These are phyloP conservation scores for Leccinum truebloodii DNA, from an alignment of 768 basidiomycete species.

Conservation along the genomic window DNA sequence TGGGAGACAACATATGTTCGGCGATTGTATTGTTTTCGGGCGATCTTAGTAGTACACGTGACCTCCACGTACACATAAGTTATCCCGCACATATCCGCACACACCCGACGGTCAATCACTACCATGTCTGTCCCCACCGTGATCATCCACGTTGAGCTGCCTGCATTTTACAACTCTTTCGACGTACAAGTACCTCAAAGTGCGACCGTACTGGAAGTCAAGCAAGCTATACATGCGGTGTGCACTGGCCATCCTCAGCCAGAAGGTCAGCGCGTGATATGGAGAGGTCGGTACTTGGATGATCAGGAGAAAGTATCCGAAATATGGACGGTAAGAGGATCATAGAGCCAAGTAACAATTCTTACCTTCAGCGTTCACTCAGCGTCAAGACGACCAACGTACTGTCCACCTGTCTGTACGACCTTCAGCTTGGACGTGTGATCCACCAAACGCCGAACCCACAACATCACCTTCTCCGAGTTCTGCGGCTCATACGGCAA, in stretches of 20 bases:
- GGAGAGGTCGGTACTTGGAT: slow-evolving; percentile 65
- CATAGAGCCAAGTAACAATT: background rate
- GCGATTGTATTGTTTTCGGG: too few species aligned
- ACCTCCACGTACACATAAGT: slow-evolving; percentile 31
- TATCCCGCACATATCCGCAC: too few species aligned
- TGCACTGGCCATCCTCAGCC: slow-evolving; percentile 67
- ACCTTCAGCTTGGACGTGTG: slow-evolving; percentile 69
- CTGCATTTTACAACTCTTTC: slow-evolving; percentile 73
- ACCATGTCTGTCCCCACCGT: slow-evolving; percentile 32
- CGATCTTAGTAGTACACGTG: slow-evolving; percentile 20
- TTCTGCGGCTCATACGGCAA: background rate
- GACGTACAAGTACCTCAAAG: slow-evolving; percentile 47
- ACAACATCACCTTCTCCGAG: slow-evolving; percentile 15
- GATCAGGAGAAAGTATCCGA: slow-evolving; percentile 66
- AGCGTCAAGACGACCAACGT: slow-evolving; percentile 59
- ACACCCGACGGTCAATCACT: slow-evolving; percentile 1
- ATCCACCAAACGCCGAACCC: slow-evolving; percentile 43
- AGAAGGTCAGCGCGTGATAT: slow-evolving; percentile 77
- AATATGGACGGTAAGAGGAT: slow-evolving; percentile 64
- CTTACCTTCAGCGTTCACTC: slow-evolving; percentile 10
- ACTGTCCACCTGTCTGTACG: slow-evolving; percentile 79
- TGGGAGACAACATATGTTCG: too few species aligned
- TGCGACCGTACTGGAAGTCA: slow-evolving; percentile 61
- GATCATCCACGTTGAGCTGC: slow-evolving; percentile 67
- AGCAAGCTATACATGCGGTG: slow-evolving; percentile 57